Base-by-base conservation (phyloP, 257 asterid genomes). In the Phtheirospermum japonicum region DNA sequence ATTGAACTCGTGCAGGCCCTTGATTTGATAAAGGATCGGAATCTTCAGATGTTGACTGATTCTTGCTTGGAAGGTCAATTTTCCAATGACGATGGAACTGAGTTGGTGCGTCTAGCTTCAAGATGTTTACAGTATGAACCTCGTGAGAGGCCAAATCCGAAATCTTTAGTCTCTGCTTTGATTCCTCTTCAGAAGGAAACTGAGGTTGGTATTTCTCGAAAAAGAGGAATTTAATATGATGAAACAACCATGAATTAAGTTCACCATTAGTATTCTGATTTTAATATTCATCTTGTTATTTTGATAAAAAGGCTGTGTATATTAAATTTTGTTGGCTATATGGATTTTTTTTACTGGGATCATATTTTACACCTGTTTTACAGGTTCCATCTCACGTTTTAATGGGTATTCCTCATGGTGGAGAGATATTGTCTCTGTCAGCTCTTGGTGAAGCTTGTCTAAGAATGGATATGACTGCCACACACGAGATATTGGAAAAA, bases 11-110 rank as follows among this genome's bases (percentile, higher is more conserved):
- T 72, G 57, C 89, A 85, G 89, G 93, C 93, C 68, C 86, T 85
- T 67, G 93, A 85, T 85, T 73, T 85, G 81, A 85, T 85, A 57
- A 85, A 72, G 84, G 86, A 85, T 64, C 81, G 89, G 66, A 85
- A 85, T 69, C 85, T 85, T 65, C 93, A 85, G 59, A 85, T 82
- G 93, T 67, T 85, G 23, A 85, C 89, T 20, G 93, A 85, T 76
- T 85, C 93, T 63, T 85, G 93, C 77, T 80, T 85, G 81, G 93
- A 85, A 76, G 89, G 89, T 36, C 83, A 85, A 72, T 78, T 85
- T 68, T 69, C 93, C 43, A 80, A 75, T 54, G 86, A 82, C 64
- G 92, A 80, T 69, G 86, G 93, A 55, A 85, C 86, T 40, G 93
- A 85, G 73, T 75, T 85, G 50, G 93, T 85, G 32, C 93, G 93